Percentiles rank a stretch among this genome's conserved stretches.
Conservation (phyloP, 2,329 filamentous ascomycete species). For the Whalleya microplaca region DNA sequence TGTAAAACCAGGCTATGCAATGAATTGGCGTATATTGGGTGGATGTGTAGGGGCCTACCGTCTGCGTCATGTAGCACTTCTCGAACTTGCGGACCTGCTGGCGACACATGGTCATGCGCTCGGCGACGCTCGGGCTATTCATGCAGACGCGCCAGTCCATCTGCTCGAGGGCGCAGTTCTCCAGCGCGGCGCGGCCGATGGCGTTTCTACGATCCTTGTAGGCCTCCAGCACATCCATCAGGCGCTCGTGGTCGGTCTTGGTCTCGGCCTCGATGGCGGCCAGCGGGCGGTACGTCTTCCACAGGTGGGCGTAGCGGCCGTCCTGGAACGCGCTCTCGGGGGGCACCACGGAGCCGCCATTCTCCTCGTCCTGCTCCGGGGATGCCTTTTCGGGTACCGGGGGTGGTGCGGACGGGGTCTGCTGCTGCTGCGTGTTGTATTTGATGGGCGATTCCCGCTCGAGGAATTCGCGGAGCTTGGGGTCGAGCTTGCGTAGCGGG, state of each 20-base stretch:
- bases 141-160: constrained; percentile 84
- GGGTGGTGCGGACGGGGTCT: constrained; percentile 2
- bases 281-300: constrained; percentile 86
- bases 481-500: constrained; percentile 77
- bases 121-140: constrained; percentile 67
- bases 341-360: constrained; percentile 44
- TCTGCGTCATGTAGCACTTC: constrained; percentile 87
- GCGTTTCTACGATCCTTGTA: constrained; percentile 81
- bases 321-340: constrained; percentile 59
- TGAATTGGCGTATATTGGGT: not conserved
- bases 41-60: constrained; percentile 52
- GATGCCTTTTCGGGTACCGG: constrained; percentile 1
- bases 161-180: constrained; percentile 92
- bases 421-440: constrained; percentile 48
- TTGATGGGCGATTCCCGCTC: constrained; percentile 79
- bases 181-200: constrained; percentile 80
- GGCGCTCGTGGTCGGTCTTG: constrained; percentile 78
- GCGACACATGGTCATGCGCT: constrained; percentile 79
- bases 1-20: no score
- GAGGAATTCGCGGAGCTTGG: constrained; percentile 81
- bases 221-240: constrained; percentile 77
- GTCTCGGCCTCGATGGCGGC: constrained; percentile 68
- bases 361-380: constrained; percentile 5
- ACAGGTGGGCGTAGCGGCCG: constrained; percentile 78
- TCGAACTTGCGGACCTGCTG: constrained; percentile 78